Conservation (phyloP, 768 basidiomycete genomes). For the Favolaschia claudopus region DNA sequence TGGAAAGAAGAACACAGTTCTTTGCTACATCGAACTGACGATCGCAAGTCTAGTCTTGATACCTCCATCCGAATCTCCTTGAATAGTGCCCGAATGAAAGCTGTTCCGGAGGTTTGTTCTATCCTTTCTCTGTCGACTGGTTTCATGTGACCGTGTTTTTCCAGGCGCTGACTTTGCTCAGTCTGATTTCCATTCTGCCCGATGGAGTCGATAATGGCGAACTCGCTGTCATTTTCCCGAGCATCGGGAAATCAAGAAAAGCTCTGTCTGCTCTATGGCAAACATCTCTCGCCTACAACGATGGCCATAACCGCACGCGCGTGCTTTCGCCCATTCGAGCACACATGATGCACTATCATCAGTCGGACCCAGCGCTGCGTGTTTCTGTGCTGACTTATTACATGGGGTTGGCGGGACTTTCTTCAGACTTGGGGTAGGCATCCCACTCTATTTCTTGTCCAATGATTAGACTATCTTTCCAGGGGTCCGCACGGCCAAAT, state of each 20-base stretch:
- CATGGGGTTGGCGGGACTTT: constrained; percentile 23
- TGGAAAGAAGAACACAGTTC: constrained; percentile 29
- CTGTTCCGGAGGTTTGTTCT: constrained; percentile 21
- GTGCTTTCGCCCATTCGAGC: constrained; percentile 32
- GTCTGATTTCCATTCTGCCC: constrained; percentile 28
- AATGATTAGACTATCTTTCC: neutral
- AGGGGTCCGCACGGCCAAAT: constrained; percentile 27
- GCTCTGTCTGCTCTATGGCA: constrained; percentile 26
- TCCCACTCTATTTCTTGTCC: neutral
- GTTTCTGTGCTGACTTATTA: constrained; percentile 27
- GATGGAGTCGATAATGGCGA: constrained; percentile 27
- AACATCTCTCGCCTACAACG: constrained; percentile 25
- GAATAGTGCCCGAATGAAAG: constrained; percentile 27
- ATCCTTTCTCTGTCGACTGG: neutral
- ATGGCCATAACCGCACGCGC: constrained; percentile 21
- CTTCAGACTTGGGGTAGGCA: constrained; percentile 22
- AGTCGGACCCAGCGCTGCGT: constrained; percentile 13
- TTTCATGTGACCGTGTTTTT: neutral
- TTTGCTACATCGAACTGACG: constrained; percentile 20
- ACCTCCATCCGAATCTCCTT: constrained; percentile 30
- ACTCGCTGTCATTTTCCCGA: constrained; percentile 16
- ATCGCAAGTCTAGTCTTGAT: constrained; percentile 25
- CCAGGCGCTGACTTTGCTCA: constrained; percentile 24
- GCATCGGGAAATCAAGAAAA: constrained; percentile 6
- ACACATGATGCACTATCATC: constrained; percentile 25